phyloP scores from a whole-genome alignment of 495 filamentous ascomycete genomes.

The Podospora comata region DNA sequence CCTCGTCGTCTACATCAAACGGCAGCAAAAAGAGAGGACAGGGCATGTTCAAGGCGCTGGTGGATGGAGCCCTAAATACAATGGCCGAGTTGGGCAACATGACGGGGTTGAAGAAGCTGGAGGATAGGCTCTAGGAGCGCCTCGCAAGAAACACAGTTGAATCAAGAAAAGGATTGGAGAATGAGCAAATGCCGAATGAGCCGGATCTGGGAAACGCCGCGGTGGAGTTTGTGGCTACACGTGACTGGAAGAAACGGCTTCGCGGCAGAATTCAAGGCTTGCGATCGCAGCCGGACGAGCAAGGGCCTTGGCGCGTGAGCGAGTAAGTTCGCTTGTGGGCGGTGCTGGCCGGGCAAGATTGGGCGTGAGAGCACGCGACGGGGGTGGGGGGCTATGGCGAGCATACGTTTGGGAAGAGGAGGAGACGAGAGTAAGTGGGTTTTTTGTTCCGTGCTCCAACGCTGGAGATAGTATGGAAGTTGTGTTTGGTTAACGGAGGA shows the following conservation, averaged over 20 bases:
- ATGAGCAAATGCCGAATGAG: too few species aligned
- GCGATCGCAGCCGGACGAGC: too few species aligned
- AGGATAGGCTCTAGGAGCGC: constrained; percentile 29
- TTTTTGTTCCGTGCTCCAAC: neutral
- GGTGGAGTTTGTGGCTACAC: neutral
- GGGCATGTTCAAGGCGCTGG: constrained; percentile 86
- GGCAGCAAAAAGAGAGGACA: constrained; percentile 59
- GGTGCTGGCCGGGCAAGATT: neutral
- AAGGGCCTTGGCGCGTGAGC: neutral
- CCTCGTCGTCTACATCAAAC: constrained; percentile 34
- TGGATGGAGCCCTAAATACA: constrained; percentile 72
- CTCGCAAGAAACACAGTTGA: too few species aligned
- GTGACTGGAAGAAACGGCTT: neutral
- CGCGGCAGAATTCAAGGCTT: neutral
- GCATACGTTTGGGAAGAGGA: neutral
- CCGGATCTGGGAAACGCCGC: neutral
- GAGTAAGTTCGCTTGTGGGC: neutral
- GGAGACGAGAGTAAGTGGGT: neutral
- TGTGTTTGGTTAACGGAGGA: too few species aligned
- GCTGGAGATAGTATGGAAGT: neutral
- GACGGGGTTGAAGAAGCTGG: constrained; percentile 59
- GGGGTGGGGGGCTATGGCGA: neutral
- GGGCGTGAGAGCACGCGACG: neutral
- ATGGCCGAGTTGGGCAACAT: constrained; percentile 68
- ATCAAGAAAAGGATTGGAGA: too few species aligned